Base-by-base conservation (phyloP, 1,139 yeast species). In the Geotrichum aggregatum region DNA sequence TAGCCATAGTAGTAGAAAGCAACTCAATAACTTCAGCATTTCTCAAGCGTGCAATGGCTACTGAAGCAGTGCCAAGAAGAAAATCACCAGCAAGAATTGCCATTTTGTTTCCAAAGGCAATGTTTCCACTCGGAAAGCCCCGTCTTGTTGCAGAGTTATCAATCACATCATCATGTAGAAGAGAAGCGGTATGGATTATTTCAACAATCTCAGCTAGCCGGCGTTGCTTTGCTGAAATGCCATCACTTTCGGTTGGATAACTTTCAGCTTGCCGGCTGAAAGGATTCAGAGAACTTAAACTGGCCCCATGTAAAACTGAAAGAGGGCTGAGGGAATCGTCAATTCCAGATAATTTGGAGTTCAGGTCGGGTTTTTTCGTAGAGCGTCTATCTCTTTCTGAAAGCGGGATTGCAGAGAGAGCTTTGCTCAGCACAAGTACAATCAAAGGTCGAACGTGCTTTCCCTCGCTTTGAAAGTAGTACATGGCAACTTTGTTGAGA, bases 171-270 rank as follows among this genome's bases (percentile, higher is more conserved):
- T 92, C 99, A 67, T 92, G 99, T 51, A 92, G 77, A 58, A 92
- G 73, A 11, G 95, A 85, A 1, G 98, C 98, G 1, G 98, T 92
- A 68, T 94, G 98, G 58, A 92, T 92, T 96, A 92, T 88, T 70
- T 92, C 99, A n/a, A 92, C 96, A 62, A 92, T 91, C 71, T 92
- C 98, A 0, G 98, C 98, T 55, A 92, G 76, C 54, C 98, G 77
- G 59, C 98, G 77, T 71, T 92, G 99, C 61, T 92, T 91, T 44
- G 98, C 98, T 56, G 91, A 74, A 50, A 92, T 88, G 77, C 80
- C 63, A 74, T 71, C 65, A 46, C 67, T 60, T 52, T 66, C 72
- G 52, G 63, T 61, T 0, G 92, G 87, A 56, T 86, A 74, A 44
- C 80, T 75, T 60, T 82, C 86, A 79, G 87, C 86, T 16, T 95